Base-by-base conservation (phyloP, 2,329 filamentous ascomycete species). In the Penicillium nordicum region DNA sequence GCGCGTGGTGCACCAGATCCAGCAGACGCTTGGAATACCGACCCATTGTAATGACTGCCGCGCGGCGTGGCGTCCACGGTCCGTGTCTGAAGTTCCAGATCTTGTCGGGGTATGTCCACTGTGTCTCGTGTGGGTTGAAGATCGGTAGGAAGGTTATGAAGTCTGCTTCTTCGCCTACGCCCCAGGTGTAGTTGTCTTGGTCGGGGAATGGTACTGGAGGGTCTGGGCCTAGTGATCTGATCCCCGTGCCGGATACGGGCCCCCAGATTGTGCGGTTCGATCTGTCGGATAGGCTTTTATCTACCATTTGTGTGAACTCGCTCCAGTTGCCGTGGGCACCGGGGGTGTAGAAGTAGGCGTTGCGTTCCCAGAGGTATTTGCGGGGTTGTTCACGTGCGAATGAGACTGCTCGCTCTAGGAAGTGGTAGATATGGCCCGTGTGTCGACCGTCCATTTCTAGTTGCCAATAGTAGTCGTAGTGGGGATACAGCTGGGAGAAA, bases 351-450 rank as follows among this genome's bases (percentile, higher is more conserved):
- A 92, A 93, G 59, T 88, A 86, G 25, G 85, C 81, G 48, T 85
- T 87, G 46, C 89, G 84, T 70, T 93, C 89, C 89, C 89, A 93
- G 10, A 91, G 78, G n/a, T 85, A 84, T 57, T 84, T 82, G 29
- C 88, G 83, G 1, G 86, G 84, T 69, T 93, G 88, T 47, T 83
- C 72, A 55, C 80, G 81, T 2, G 86, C 84, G 85, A 88, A 93
- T 44, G 80, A 76, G 14, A 81, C 80, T 12, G 90, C 79, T 42
- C 85, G 82, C 59, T 88, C 80, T 61, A 93, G 87, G 14, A 93
- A 81, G 67, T 92, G 88, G 73, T 92, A 87, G 71, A 84, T 85
- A 65, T 85, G 84, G 37, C 86, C 85, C 3, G 84, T 78, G 70
- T 82, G 84, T 37, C 86, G 80, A 75, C 86, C 83, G 64, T 88